Evolutionary conservation across 2,329 filamentous ascomycete genomes (phyloP).

Genomic region (Aspergillus niger): DNA sequence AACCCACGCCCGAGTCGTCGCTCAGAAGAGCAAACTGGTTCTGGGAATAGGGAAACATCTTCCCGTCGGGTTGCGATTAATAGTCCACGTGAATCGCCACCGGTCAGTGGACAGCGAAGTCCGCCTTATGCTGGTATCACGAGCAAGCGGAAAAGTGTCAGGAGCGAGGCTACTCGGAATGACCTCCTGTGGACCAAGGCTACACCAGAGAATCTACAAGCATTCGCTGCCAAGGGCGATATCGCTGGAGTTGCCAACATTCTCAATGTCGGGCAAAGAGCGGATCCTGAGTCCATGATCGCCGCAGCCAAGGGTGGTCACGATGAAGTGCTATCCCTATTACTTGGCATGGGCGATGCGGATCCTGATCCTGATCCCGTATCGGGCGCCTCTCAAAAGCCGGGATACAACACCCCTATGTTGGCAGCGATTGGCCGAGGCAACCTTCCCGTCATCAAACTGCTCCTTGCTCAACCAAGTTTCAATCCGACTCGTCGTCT

Average conservation of each 20-base stretch:
- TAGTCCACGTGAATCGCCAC: constrained; percentile 50
- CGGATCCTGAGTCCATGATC: constrained; percentile 83
- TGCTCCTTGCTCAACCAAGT: constrained; percentile 72
- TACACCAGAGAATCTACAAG: constrained; percentile 52
- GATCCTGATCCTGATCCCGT: constrained; percentile 71
- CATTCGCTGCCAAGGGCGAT: constrained; percentile 53
- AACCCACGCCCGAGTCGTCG: constrained; percentile 52
- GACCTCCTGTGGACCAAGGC: constrained; percentile 54
- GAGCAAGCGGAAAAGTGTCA: constrained; percentile 47
- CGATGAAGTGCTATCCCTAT: constrained; percentile 78
- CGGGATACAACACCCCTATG: constrained; percentile 86
- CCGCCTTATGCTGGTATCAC: constrained; percentile 39
- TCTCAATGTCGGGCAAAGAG: constrained; percentile 54
- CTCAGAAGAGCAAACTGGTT: constrained; percentile 45
- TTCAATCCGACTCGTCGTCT: constrained; percentile 80
- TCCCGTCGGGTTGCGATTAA: constrained; percentile 47
- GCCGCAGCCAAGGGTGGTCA: constrained; percentile 91
- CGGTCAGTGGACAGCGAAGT: constrained; percentile 41
- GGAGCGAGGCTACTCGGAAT: constrained; percentile 53
- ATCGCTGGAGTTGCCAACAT: constrained; percentile 53
- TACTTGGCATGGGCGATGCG: constrained; percentile 67
- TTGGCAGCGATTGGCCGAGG: constrained; percentile 87
- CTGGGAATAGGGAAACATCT: constrained; percentile 38
- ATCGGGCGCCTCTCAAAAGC: constrained; percentile 50
- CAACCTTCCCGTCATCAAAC: constrained; percentile 79